Base-by-base conservation (phyloP, 2,329 filamentous ascomycete species). In the Calonectria crousiana region DNA sequence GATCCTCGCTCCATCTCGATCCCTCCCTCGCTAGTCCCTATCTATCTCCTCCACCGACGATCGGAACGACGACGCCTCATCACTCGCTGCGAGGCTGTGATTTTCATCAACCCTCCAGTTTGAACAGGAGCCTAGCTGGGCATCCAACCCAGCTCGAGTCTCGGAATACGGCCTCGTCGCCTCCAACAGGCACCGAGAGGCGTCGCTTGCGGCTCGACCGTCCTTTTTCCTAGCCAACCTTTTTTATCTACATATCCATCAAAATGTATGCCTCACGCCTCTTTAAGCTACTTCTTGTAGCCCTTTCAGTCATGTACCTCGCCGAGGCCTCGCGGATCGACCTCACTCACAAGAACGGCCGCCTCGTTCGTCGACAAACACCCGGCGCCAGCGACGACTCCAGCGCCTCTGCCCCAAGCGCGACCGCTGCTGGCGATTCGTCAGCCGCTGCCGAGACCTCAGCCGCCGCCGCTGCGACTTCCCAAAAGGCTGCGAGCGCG, bases 221-320 rank as follows among this genome's bases (percentile, higher is more conserved):
- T 49, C 52, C 10, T 23, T 49, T 34, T 13, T 36, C 23, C 47
- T 28, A 14, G 20, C 30, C 58, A 13, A 53, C 34, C 6, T 23
- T 53, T 60, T 52, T 16, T 20, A 14, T 53, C 26, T 41, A 69
- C 20, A 69, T 23, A 73, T 51, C 23, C 60, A 56, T 23, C 71
- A 78, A 69, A 71, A 91, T 92, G 90, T 87, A 88, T 80, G 82
- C 86, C 34, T 84, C 83, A 69, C 86, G 85, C 72, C 77, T 88
- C 65, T 73, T 90, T 41, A 84, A 87, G 79, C 81, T 90, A 73
- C 82, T 91, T 71, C 79, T 90, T 75, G 82, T 89, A 77, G 88
- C 87, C 53, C 83, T 91, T 67, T 88, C 88, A 53, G 80, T 89
- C 72, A 75, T 87, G 69, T 85, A 84, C 58, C 83, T 88, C 47